Percentiles rank a stretch among this genome's conserved stretches.
Evolutionary conservation across 495 filamentous ascomycete species (phyloP).

Genomic region (Talaromyces stipitatus): DNA sequence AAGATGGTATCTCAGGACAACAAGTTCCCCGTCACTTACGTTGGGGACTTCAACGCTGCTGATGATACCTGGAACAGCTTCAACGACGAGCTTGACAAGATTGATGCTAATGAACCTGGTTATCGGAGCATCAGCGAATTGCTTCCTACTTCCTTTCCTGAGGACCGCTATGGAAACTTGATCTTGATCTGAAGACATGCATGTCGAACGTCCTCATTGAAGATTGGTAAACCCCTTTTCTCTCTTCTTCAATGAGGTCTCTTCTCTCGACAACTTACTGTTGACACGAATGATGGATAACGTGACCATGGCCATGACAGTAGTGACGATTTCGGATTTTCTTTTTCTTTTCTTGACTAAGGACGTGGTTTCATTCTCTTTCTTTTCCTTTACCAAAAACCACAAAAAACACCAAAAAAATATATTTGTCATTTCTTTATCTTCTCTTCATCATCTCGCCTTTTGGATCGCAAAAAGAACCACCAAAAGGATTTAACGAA

Average conservation of each 20-base stretch:
- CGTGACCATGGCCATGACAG: neutral
- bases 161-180: constrained; percentile 3
- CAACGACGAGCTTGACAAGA: neutral
- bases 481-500: neutral
- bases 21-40: neutral
- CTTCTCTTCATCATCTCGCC: neutral
- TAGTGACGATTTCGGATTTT: constrained; percentile 5
- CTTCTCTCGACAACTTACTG: neutral
- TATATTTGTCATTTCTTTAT: constrained; percentile 6
- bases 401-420: neutral
- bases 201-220: too few species aligned
- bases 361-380: neutral
- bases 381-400: constrained; percentile 3
- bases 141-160: neutral
- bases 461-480: neutral
- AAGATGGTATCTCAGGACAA: neutral
- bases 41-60: neutral
- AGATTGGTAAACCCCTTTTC: too few species aligned
- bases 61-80: neutral
- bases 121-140: constrained; percentile 6
- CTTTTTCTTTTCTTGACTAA: neutral
- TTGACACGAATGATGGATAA: neutral
- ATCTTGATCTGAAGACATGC: neutral
- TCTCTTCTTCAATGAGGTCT: neutral
- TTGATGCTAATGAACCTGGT: neutral